phyloP scores from a whole-genome alignment of 1,284 basidiomycete species.

The Athelia sp. region DNA sequence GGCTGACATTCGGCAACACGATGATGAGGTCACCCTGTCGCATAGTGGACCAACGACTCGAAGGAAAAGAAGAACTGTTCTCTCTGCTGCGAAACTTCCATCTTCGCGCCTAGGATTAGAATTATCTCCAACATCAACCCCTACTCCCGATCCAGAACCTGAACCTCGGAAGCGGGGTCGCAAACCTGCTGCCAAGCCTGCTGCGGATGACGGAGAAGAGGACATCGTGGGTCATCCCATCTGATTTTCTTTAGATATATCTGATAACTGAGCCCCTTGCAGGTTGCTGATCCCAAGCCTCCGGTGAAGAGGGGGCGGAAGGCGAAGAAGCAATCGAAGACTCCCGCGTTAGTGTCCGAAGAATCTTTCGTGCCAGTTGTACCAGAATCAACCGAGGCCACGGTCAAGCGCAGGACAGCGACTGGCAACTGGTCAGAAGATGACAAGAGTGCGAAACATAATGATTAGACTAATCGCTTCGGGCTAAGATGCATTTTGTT shows the following conservation, averaged over 20 bases:
- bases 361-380: conserved; percentile 15
- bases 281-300: conserved; percentile 17
- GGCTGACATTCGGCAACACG: conserved; percentile 73
- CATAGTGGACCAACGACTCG: conserved; percentile 18
- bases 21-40: conserved; percentile 53
- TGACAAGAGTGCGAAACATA: conserved; percentile 46
- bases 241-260: neutral
- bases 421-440: conserved; percentile 46
- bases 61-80: conserved; percentile 20
- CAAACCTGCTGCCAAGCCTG: conserved; percentile 28
- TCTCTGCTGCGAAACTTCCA: conserved; percentile 30
- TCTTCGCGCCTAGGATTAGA: conserved; percentile 35
- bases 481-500: conserved; percentile 18
- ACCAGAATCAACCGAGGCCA: conserved; percentile 22
- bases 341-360: conserved; percentile 14
- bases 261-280: conserved; percentile 3
- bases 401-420: conserved; percentile 29
- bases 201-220: conserved; percentile 33
- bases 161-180: conserved; percentile 35
- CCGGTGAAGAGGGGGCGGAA: conserved; percentile 26
- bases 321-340: conserved; percentile 20
- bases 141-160: conserved; percentile 63
- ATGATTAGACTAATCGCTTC: conserved; percentile 10
- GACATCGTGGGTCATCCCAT: conserved; percentile 13
- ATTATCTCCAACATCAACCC: conserved; percentile 47